Evolutionary conservation across 148 eudicot genomes (phyloP), one percentile per base, ranked within the genome.

Genomic region (Camellia lanceoleosa): DNA sequence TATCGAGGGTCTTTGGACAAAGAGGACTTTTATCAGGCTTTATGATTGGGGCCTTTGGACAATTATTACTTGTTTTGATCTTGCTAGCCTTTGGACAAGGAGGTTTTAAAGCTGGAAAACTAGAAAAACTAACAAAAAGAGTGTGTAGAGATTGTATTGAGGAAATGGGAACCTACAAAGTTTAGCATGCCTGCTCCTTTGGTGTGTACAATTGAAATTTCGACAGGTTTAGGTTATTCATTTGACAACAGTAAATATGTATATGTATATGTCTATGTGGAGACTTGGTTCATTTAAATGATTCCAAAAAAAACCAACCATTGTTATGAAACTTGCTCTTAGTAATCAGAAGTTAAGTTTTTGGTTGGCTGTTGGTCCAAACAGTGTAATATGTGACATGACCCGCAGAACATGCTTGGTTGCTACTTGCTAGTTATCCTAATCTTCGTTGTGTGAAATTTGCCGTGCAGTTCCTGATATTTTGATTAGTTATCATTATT

Each of bases 331-430:
- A 64, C 64, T 60, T 1, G 1, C 42, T 30, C 60, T 13, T 44
- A 44, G 8, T 54, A 7, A 46, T 19, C 8, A 70, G 9, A 5
- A 11, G 55, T 51, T 51, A 41, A 9, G 1, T 9, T 20, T 51
- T 71, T 51, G 59, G 74, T 51, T 51, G 59, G 14, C 56, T 51
- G 74, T 19, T 49, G 16, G 23, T 71, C 74, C 18, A 51, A 72
- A 6, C 38, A 19, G 12, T 23, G 11, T 4, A 72, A 12, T 19
- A 18, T 3, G 58, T 23, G 30, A 23, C 30, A 23, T 13, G 3
- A 68, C 46, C 8, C 23, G 20, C 20, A 62, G 65, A n/a, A 56
- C 64, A 60, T 60, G 4, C 20, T 64, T 3, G 68, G 38, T 64
- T 20, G 42, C 13, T 64, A 64, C 15, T 23, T 30, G 42, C 42